These are phyloP conservation scores for Gastrolobium bilobum DNA, from an alignment of 306 rosid genomes.

Conservation along the genomic window DNA sequence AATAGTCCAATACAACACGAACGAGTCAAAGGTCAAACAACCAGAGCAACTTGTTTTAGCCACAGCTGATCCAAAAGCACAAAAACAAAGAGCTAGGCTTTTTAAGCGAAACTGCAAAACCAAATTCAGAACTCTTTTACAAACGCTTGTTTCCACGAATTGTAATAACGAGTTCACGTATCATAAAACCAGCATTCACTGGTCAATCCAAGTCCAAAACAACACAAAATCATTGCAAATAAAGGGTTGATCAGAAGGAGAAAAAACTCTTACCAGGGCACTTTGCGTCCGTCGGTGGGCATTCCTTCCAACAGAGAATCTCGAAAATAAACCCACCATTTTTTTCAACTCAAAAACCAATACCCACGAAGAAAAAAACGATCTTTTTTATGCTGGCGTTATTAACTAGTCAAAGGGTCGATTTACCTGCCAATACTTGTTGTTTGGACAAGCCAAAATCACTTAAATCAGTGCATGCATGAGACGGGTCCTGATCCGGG, in stretches of 20 bases:
- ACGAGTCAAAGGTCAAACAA: conserved; percentile 27
- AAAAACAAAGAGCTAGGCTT: conserved; percentile 23
- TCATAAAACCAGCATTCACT: conserved; percentile 32
- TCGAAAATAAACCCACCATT: conserved; percentile 96
- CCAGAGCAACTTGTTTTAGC: conserved; percentile 18
- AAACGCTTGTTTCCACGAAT: conserved; percentile 31
- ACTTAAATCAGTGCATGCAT: not conserved
- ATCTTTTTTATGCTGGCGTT: conserved; percentile 41
- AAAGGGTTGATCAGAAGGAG: not conserved
- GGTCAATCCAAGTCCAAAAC: conserved; percentile 53
- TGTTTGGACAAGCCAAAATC: conserved; percentile 3
- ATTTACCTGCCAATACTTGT: conserved; percentile 38
- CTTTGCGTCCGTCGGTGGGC: conserved; percentile 95
- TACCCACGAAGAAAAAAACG: conserved; percentile 41
- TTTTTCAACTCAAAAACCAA: conserved; percentile 46
- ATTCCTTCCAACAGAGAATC: conserved; percentile 78
- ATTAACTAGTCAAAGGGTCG: conserved; percentile 37
- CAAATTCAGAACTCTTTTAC: conserved; percentile 40
- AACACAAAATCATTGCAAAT: conserved; percentile 15
- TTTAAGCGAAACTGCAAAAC: conserved; percentile 30
- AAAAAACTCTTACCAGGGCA: conserved; percentile 72
- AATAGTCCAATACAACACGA: not conserved
- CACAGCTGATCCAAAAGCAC: not conserved
- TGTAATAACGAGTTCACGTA: conserved; percentile 10
- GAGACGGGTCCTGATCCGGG: conserved; percentile 40